Base-by-base conservation (phyloP, 2,329 filamentous ascomycete genomes). In the Stagonosporopsis cucurbitacearum region DNA sequence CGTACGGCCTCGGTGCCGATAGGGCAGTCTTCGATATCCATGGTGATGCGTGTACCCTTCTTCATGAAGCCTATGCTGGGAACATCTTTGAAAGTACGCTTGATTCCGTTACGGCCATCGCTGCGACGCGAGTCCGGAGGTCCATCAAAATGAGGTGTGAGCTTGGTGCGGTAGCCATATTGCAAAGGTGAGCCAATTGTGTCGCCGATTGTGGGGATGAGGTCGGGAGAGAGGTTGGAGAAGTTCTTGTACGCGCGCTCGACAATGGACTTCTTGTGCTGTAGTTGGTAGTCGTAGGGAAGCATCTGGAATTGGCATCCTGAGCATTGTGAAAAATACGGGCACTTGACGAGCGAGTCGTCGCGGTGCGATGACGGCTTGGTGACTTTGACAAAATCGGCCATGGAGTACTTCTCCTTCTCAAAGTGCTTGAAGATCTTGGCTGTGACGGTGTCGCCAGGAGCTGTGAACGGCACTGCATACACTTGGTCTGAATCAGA, bases 281-380 rank as follows among this genome's bases (percentile, higher is more conserved):
- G 82, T 25, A 99, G 85, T 75, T 99, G 95, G 67, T 92, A 89
- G 26, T 84, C 78, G 75, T 98, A 98, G 50, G 91, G 86, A 60
- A 99, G 85, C 91, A 98, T 97, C 79, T 99, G 95, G 75, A 98
- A 93, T 77, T 99, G 95, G 73, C 95, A 99, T 28, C 95, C 95
- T 23, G 69, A 91, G 77, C 95, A 99, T 50, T 82, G 84, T 36
- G 86, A 81, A 71, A 99, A 99, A 81, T 99, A 98, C 66, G 86
- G 84, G 80, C 95, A 99, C 53, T 83, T 83, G 65, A 96, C 83
- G 20, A 90, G 86, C 33, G 83, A 82, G 68, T 95, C 90, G 67
- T 96, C 88, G 67, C 95, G 88, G 50, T 88, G 81, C 1, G 87
- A 83, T 0, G 91, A 92, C 0, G 93, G 87, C 54, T 84, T 85